Percentiles rank a stretch among this genome's conserved stretches.
phyloP scores from a whole-genome alignment of 345 rosid species.

The Eutrema yunnanense region DNA sequence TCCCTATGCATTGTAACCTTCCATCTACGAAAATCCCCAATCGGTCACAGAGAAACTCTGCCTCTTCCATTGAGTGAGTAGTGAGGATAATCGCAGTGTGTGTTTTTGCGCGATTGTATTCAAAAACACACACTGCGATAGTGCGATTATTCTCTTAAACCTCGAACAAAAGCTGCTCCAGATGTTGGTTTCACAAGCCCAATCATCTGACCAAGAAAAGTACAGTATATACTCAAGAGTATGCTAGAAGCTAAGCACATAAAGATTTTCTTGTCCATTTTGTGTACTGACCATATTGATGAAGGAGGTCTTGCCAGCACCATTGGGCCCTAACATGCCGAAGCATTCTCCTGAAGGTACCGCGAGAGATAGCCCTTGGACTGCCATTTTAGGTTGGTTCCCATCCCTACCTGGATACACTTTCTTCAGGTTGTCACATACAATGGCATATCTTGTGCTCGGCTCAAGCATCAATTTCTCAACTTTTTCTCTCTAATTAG shows the following conservation, averaged over 20 bases:
- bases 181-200: conserved; percentile 81
- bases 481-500: conserved; percentile 65
- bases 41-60: conserved; percentile 78
- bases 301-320: conserved; percentile 95
- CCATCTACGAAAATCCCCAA: conserved; percentile 82
- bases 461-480: conserved; percentile 60
- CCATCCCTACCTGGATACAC: conserved; percentile 91
- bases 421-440: conserved; percentile 70
- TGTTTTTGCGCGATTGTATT: conserved; percentile 63
- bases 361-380: conserved; percentile 83
- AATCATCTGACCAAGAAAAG: conserved; percentile 52
- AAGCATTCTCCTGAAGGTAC: conserved; percentile 91
- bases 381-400: conserved; percentile 80
- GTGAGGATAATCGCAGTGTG: conserved; percentile 24
- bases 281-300: conserved; percentile 72
- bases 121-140: too few species aligned
- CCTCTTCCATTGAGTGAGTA: neutral
- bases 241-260: neutral
- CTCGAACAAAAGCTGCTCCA: conserved; percentile 65
- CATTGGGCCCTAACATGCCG: conserved; percentile 99
- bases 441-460: conserved; percentile 45
- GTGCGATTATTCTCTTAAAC: too few species aligned
- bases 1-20: conserved; percentile 81
- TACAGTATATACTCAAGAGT: neutral
- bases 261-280: neutral